Percentiles rank a stretch among this genome's conserved stretches.
Evolutionary conservation across 2,329 filamentous ascomycete genomes (phyloP).

Genomic region (Cladobotryum protrusum): DNA sequence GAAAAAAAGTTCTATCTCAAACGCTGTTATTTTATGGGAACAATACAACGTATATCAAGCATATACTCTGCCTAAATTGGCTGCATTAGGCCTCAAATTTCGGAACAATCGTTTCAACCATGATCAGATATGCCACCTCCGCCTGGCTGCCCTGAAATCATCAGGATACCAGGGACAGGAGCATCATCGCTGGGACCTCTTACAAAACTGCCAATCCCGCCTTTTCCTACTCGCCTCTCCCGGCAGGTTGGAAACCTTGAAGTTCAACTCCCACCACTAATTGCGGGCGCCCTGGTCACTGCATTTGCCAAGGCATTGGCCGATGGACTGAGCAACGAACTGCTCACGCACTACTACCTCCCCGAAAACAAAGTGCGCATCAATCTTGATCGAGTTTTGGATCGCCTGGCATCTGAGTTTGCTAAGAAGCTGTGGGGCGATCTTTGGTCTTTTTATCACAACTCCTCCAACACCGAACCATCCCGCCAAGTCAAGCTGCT

Average conservation of each 20-base stretch:
- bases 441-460: slow-evolving; percentile 28
- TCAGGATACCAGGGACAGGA: slow-evolving; percentile 18
- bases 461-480: slow-evolving; percentile 17
- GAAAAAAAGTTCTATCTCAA: neutral
- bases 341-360: slow-evolving; percentile 33
- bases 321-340: slow-evolving; percentile 29
- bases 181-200: slow-evolving; percentile 7
- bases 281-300: slow-evolving; percentile 28
- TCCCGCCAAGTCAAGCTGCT: slow-evolving; percentile 26
- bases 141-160: slow-evolving; percentile 20
- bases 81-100: no score
- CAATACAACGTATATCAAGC: no score
- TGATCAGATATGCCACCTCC: slow-evolving; percentile 26
- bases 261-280: slow-evolving; percentile 29
- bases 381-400: slow-evolving; percentile 31
- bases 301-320: slow-evolving; percentile 31
- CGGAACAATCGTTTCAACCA: no score
- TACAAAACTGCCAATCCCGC: slow-evolving; percentile 29
- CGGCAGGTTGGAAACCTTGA: slow-evolving; percentile 25
- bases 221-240: slow-evolving; percentile 22
- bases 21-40: no score
- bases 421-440: slow-evolving; percentile 31
- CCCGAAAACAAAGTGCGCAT: slow-evolving; percentile 25
- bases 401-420: slow-evolving; percentile 29
- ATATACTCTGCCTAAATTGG: no score